Conservation (phyloP, 495 filamentous ascomycete species). For the Lepraria neglecta region DNA sequence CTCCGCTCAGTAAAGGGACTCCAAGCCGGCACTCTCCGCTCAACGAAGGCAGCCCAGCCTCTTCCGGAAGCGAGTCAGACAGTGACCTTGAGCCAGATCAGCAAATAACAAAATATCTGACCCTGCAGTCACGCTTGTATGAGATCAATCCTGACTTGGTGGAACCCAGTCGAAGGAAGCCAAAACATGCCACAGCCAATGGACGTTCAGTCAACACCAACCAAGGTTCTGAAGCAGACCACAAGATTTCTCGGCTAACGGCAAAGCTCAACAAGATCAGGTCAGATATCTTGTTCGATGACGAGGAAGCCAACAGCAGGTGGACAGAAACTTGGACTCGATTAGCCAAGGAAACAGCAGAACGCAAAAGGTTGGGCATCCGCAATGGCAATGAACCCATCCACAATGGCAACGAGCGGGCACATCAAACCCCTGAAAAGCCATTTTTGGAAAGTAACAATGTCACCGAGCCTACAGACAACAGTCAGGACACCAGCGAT, state of each 20-base stretch:
- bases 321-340: slow-evolving; percentile 64
- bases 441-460: neutral
- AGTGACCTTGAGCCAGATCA: slow-evolving; percentile 28
- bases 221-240: slow-evolving; percentile 52
- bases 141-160: slow-evolving; percentile 20
- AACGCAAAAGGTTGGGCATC: slow-evolving; percentile 30
- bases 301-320: slow-evolving; percentile 60
- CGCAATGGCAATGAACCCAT: neutral
- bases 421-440: too few relatives aligned
- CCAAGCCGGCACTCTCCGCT: neutral
- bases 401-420: too few relatives aligned
- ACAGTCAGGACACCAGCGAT: slow-evolving; percentile 8
- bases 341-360: slow-evolving; percentile 54
- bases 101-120: slow-evolving; percentile 22
- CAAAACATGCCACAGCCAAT: slow-evolving; percentile 32
- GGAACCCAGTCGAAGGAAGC: slow-evolving; percentile 24
- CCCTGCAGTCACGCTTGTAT: slow-evolving; percentile 19
- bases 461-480: slow-evolving; percentile 1
- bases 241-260: slow-evolving; percentile 50
- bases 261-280: slow-evolving; percentile 70
- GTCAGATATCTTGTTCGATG: slow-evolving; percentile 81
- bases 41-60: neutral
- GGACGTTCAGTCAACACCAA: slow-evolving; percentile 48
- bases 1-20: neutral
- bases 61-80: slow-evolving; percentile 21